Base-by-base conservation (phyloP, 2,329 filamentous ascomycete genomes). In the Colletotrichum orbiculare region DNA sequence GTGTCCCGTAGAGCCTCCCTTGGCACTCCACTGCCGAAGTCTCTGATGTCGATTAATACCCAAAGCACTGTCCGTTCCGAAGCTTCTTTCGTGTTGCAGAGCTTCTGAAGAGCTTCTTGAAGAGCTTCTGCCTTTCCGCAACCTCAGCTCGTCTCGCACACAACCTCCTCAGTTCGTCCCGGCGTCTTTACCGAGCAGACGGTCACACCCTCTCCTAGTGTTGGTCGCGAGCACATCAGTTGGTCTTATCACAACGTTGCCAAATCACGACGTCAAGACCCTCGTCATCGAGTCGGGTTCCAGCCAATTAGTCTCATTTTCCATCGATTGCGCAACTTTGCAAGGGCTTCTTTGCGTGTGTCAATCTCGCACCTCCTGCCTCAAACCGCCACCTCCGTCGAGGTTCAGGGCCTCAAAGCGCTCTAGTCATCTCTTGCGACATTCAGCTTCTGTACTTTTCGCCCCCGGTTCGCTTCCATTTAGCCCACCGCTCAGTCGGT, bases 21-120 rank as follows among this genome's bases (percentile, higher is more conserved):
- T 66, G 64, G 64, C 60, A 49, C 54, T 60, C 64, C 62, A 65
- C 62, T 62, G 13, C 41, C 42, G 52, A 62, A 65, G 52, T 47
- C 37, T 65, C 62, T 57, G 62, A 46, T 48, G 45, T 65, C 58
- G 48, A 53, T 62, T 57, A 65, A 62, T 62, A 65, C 50, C 62
- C 47, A 37, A 52, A 46, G 38, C 35, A n/a, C 39, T 58, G 10
- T 35, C 46, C 45, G 39, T 47, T 37, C 46, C 37, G 25, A 35
- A 47, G 41, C 42, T 54, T 39, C 35, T 39, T 25, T 25, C 37
- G 49, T 47, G 43, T 48, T 33, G 50, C 45, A 52, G 8, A 48
- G 49, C 25, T 43, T 50, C 38, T 33, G 11, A 54, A 54, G 57
- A 60, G 49, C 49, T 60, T 54, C 34, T 54, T 46, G 50, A 62